Evolutionary conservation across 2,329 filamentous ascomycete genomes (phyloP), one percentile per base, ranked within the genome.

Genomic region (Lecanosticta acicola): DNA sequence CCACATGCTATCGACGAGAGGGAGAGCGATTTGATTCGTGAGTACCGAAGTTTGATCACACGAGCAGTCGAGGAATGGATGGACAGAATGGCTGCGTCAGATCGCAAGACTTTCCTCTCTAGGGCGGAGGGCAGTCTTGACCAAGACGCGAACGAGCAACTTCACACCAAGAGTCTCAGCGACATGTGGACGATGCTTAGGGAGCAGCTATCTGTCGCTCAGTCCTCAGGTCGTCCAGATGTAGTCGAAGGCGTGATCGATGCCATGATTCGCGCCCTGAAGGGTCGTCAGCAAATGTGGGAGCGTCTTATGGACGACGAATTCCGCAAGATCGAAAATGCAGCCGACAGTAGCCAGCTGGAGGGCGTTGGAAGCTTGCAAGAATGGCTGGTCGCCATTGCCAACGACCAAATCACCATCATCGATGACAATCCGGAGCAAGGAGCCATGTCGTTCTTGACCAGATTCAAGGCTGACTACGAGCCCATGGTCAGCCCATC

Each of bases 161-260:
- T 95, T 70, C 84, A 91, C 40, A 96, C 90, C 41, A 90, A 87
- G 69, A 95, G 90, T 50, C 74, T 95, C 43, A 85, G 90, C 45
- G 90, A 95, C 61, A 85, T 97, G 75, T 98, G 94, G 90, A 85
- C 90, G 49, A 97, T 98, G 89, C 75, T 98, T 53, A 83, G 87
- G 56, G 91, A 98, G 68, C 93, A 98, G 68, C 79, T 95, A 26
- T 80, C 85, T 53, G 87, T 89, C 0, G 90, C 90, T 3, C 83
- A 82, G 33, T 85, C 87, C 59, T 95, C 89, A 36, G 79, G 90
- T 61, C 85, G 93, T 41, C 79, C 83, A 45, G 93, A 97, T 63
- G 89, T 98, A 0, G 84, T 91, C 7, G 91, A 97, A 69, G 93
- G 93, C 53, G 90, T 97, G 32, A 83, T 97, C 41, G 93, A 97